Evolutionary conservation across 306 rosid genomes (phyloP), one percentile per base, ranked within the genome.

Genomic region (Vigna radiata): DNA sequence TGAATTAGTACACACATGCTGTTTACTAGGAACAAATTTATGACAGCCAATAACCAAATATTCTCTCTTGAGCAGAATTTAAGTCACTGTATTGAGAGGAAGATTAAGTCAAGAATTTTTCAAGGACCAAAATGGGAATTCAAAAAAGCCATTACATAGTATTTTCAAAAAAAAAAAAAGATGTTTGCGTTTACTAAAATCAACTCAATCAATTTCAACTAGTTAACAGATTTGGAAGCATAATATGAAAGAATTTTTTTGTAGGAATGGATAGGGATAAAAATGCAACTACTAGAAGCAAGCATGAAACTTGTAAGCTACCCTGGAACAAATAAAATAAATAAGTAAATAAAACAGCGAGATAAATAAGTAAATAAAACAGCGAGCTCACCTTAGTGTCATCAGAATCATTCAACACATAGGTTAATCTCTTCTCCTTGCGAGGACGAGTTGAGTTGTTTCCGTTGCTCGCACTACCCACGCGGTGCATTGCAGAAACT

Each of bases 391-490:
- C 99, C 97, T 93, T 96, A 56, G 84, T 75, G 80, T 92, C 94
- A 81, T 90, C 92, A 13, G 91, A 88, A 85, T 88, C 96, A 75
- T 80, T 87, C 94, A 96, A 88, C 70, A 88, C 97, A 25, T 92
- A 96, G 36, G 98, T 91, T 77, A 96, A 85, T 72, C 98, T 87
- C 90, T 92, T 96, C 91, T 92, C 98, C 82, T 92, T 96, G 5
- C 97, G 98, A 73, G 97, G 94, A 43, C 99, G 97, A 78, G 80
- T 82, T 68, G 99, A 92, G 81, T 83, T 90, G 86, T 85, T 74
- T 71, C 97, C 87, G 79, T 96, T 96, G 74, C 98, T 96, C 10
- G 96, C 86, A 80, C 99, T 96, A 76, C 94, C 98, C 86, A 96
- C 99, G 43, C 97, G 99, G 89, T 92, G 99, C 99, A 95, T 95